Evolutionary conservation across 805 yeast species (phyloP), one percentile per base, ranked within the genome.

Genomic region (Saccharomycopsis fermentans): DNA sequence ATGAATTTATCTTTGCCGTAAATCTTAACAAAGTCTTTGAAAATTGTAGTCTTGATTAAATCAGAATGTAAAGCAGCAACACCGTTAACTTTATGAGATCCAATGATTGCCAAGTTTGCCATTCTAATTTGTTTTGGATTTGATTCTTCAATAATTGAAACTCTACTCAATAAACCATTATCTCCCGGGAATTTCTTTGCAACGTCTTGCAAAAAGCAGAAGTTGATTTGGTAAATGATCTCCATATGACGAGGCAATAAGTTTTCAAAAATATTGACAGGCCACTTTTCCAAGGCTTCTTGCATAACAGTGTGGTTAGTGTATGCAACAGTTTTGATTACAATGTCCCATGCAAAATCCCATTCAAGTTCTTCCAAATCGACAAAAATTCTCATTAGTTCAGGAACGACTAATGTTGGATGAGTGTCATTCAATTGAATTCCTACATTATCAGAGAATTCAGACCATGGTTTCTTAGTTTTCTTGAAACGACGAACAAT

Each of bases 281-380:
- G 96, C 97, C 97, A 90, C 74, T 88, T 91, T 75, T 90, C 97
- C 63, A 91, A 78, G 24, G 97, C 97, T 76, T 90, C 97, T 62
- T 84, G 84, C 89, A 90, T 85, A 52, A 90, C 97, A 0, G 97
- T 90, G 71, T 90, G 97, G 72, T 90, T 90, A 6, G 97, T 90
- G 77, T 91, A 91, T 59, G 94, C 94, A 70, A 90, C 89, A 3
- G 94, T 89, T 57, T 72, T 70, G 29, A 85, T 82, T 56, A 88
- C 96, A 69, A 91, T 84, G 27, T 73, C 73, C 97, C 97, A 91
- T 40, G 97, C 96, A 53, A 77, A 78, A 65, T 80, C 83, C 96
- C 96, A 91, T 26, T 75, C 79, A 59, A 90, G 75, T 57, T 83
- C 83, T 74, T 91, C 96, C 65, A 86, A 74, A 71, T 90, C 97